phyloP scores from a whole-genome alignment of 257 asterid species.

The Solanum gandarillasii region DNA sequence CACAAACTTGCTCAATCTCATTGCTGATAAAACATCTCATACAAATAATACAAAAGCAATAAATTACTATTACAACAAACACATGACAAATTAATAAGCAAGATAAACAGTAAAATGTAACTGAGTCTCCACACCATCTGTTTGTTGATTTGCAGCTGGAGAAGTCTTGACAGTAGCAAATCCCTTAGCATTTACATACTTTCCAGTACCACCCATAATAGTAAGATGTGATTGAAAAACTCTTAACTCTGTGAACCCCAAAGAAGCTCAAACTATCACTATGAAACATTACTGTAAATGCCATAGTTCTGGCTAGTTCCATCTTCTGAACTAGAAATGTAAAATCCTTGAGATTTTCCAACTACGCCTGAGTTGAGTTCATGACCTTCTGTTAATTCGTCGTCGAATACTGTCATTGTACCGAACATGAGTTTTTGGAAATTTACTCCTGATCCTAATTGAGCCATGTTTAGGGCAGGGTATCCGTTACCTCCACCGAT shows the following conservation, averaged over 20 bases:
- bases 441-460: slow-evolving; percentile 45
- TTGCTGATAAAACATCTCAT: background rate
- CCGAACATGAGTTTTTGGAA: slow-evolving; percentile 90
- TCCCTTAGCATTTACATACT: slow-evolving; percentile 65
- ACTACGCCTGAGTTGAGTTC: slow-evolving; percentile 57
- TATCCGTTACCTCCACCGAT: slow-evolving; percentile 57
- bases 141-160: slow-evolving; percentile 34
- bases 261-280: slow-evolving; percentile 63
- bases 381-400: slow-evolving; percentile 66
- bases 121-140: slow-evolving; percentile 77
- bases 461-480: slow-evolving; percentile 56
- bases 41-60: background rate
- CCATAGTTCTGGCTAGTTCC: slow-evolving; percentile 79
- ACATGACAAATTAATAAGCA: slow-evolving; percentile 27
- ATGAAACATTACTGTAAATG: slow-evolving; percentile 60
- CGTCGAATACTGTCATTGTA: slow-evolving; percentile 67
- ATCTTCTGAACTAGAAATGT: slow-evolving; percentile 63
- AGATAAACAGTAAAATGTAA: slow-evolving; percentile 52
- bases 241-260: slow-evolving; percentile 50
- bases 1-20: background rate
- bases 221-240: slow-evolving; percentile 76
- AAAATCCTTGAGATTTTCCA: slow-evolving; percentile 80
- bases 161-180: slow-evolving; percentile 56
- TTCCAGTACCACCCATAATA: slow-evolving; percentile 84
- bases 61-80: background rate